A percentile compares a stretch with the other conserved stretches of the same genome.
Conservation (phyloP, 2,329 filamentous ascomycete genomes). For the Aspergillus sp. region DNA sequence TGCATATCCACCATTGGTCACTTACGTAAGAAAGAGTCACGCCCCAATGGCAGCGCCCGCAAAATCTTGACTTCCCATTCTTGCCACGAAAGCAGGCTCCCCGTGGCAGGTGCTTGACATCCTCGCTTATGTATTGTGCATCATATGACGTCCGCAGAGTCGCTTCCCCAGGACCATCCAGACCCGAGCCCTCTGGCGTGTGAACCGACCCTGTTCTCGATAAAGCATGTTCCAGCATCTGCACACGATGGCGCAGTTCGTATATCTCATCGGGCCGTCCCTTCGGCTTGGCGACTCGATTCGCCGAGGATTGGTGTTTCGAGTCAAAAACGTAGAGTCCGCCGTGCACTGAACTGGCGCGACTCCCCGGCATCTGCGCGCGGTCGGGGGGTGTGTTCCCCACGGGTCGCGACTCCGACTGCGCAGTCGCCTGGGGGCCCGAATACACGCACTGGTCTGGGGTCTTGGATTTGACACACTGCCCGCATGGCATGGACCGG, state of each 20-base stretch:
- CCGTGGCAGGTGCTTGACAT: conserved; percentile 28
- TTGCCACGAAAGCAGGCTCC: conserved; percentile 31
- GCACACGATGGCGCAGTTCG: conserved; percentile 29
- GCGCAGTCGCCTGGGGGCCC: conserved; percentile 18
- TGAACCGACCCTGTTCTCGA: conserved; percentile 18
- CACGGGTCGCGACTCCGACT: conserved; percentile 6
- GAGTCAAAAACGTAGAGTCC: conserved; percentile 37
- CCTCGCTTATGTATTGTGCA: conserved; percentile 23
- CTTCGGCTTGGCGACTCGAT: conserved; percentile 25
- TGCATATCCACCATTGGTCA: not conserved
- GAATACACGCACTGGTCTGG: conserved; percentile 55
- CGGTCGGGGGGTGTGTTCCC: conserved; percentile 7
- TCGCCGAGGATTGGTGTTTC: conserved; percentile 21
- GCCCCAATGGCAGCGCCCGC: conserved; percentile 32
- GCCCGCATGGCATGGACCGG: conserved; percentile 69
- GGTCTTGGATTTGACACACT: conserved; percentile 54
- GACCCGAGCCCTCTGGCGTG: conserved; percentile 27
- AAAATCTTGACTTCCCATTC: conserved; percentile 29
- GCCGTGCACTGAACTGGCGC: conserved; percentile 15
- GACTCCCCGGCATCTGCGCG: conserved; percentile 7
- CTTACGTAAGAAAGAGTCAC: conserved; percentile 34
- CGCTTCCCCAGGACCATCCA: conserved; percentile 16
- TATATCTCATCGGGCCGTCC: conserved; percentile 27
- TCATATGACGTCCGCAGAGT: conserved; percentile 13
- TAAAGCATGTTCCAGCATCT: conserved; percentile 28